Evolutionary conservation across 352 stramenopile species (phyloP), one percentile per base, ranked within the genome.

Genomic region (Bremia lactucae): DNA sequence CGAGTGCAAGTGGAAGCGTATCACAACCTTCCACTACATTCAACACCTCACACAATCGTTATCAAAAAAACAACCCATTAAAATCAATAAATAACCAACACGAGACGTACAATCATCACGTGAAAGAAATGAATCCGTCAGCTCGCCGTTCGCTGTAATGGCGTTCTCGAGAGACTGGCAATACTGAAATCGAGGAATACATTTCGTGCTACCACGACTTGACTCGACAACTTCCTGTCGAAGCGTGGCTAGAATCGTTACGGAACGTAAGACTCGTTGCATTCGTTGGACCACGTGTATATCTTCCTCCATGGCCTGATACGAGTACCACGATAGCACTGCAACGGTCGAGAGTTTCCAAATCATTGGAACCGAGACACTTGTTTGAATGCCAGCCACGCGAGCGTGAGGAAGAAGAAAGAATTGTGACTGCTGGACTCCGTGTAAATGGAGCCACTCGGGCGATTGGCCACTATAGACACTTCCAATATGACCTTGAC

Each of bases 321-420:
- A 55, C 1, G 73, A 80, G 31, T 86, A 90, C 77, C 74, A 90
- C 6, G 74, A 86, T n/a, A 90, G 36, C 11, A 90, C 74, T 6
- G 77, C 77, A 23, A 90, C 64, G 0, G 76, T 76, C 18, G 74
- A 80, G 63, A 90, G 76, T 46, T 87, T 90, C 49, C 72, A 82
- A 29, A 90, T 74, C 77, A 90, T 87, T 0, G 77, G 77, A 3
- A 81, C 70, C 3, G 74, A 84, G 11, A 90, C 58, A 6, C 84
- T 49, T 0, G 73, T 83, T 31, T 83, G 67, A 11, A 90, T 52
- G 0, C 71, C 70, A 10, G 77, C 77, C 31, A 60, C 65, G 31
- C 77, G 68, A 14, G 77, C 74, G 15, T 86, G 69, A 0, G 77
- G 77, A 6, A 83, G 55, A 20, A 90, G 50, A 39, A 90, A 90